These are phyloP conservation scores for Beauveria medogensis DNA, from an alignment of 2,329 filamentous ascomycete genomes.

Conservation along the genomic window DNA sequence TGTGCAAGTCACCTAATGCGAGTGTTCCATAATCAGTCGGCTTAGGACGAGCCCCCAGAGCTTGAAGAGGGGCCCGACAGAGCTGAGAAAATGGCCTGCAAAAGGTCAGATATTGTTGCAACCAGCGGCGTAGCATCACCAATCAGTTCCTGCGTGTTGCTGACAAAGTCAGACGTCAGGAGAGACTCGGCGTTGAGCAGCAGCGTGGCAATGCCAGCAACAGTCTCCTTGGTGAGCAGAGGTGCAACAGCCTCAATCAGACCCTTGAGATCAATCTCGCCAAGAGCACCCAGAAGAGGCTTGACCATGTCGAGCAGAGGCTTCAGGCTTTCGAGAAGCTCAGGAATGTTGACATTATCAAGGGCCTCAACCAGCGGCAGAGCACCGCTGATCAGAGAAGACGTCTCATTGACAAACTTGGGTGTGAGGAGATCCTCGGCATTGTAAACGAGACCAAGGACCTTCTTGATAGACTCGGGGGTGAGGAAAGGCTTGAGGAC, in stretches of 20 bases:
- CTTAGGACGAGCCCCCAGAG: neutral
- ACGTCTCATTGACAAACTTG: constrained; percentile 24
- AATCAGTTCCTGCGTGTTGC: constrained; percentile 35
- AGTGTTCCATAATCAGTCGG: neutral
- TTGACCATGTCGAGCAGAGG: constrained; percentile 24
- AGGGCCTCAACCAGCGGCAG: constrained; percentile 29
- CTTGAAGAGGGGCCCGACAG: neutral
- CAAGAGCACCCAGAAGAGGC: constrained; percentile 23
- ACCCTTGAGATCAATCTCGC: constrained; percentile 23
- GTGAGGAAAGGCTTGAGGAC: constrained; percentile 26
- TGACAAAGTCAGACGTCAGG: constrained; percentile 30
- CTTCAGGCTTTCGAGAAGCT: constrained; percentile 7
- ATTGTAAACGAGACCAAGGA: constrained; percentile 27
- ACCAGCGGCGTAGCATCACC: constrained; percentile 29
- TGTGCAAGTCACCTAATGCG: neutral
- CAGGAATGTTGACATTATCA: constrained; percentile 12
- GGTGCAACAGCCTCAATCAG: constrained; percentile 29
- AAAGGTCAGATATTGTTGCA: constrained; percentile 6
- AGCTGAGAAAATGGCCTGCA: constrained; percentile 6
- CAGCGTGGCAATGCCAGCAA: constrained; percentile 28
- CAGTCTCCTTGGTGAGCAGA: constrained; percentile 30
- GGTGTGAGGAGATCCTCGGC: constrained; percentile 26
- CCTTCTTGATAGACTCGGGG: constrained; percentile 23
- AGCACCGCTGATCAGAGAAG: constrained; percentile 26
- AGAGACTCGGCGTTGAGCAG: constrained; percentile 31